phyloP scores from a whole-genome alignment of 371 early-diverging fungal species.

The Mycotypha africana region DNA sequence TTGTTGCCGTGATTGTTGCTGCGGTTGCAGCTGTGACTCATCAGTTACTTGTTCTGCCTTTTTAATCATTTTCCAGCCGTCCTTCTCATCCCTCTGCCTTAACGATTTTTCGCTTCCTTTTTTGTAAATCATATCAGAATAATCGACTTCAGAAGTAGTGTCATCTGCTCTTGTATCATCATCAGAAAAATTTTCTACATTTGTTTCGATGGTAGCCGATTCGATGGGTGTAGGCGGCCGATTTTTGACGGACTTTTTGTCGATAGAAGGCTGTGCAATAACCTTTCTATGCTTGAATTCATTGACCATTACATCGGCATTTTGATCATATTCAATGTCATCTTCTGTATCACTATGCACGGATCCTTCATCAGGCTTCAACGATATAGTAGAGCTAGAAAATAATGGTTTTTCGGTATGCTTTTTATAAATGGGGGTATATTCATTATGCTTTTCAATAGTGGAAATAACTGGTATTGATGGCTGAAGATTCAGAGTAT shows the following conservation, averaged over 20 bases:
- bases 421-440: too few relatives aligned
- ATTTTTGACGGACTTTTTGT: not conserved
- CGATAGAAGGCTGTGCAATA: slow-evolving; percentile 5
- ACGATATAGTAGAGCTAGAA: slow-evolving; percentile 11
- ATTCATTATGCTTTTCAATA: too few relatives aligned
- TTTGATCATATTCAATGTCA: too few relatives aligned
- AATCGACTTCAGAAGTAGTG: slow-evolving; percentile 11
- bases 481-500: too few relatives aligned
- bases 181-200: not conserved
- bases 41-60: not conserved
- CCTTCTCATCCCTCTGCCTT: too few relatives aligned
- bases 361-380: slow-evolving; percentile 16
- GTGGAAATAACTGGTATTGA: too few relatives aligned
- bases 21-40: not conserved
- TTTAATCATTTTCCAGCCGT: not conserved
- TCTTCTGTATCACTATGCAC: too few relatives aligned
- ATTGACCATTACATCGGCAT: not conserved
- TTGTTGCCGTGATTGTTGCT: too few relatives aligned
- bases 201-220: not conserved
- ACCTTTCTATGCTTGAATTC: not conserved
- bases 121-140: slow-evolving; percentile 18
- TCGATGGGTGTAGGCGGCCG: slow-evolving; percentile 3
- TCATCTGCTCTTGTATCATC: too few relatives aligned
- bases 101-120: too few relatives aligned
- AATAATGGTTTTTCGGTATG: not conserved